Conservation (phyloP, 441 rosid genomes). For the Raphanus hybrid region DNA sequence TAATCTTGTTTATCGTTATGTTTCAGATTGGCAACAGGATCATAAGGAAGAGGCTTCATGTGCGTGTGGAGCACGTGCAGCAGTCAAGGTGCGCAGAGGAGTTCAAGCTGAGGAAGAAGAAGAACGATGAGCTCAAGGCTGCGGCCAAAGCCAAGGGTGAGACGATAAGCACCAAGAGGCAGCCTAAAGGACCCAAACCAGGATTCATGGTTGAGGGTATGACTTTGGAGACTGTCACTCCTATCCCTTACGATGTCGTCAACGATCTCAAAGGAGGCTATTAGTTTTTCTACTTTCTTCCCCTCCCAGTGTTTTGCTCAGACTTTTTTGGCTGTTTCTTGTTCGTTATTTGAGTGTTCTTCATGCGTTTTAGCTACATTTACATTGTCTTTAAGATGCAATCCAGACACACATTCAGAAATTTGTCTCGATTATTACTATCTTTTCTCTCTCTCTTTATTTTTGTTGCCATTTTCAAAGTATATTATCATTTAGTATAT, state of each 20-base stretch:
- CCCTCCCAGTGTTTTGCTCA: not conserved
- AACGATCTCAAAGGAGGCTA: slow-evolving; percentile 98
- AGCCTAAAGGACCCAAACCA: slow-evolving; percentile 88
- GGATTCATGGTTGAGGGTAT: slow-evolving; percentile 97
- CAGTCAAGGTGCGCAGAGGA: slow-evolving; percentile 90
- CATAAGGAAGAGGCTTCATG: slow-evolving; percentile 88
- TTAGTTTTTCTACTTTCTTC: slow-evolving; percentile 38
- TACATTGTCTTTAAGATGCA: not conserved
- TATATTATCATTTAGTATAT: too few relatives aligned
- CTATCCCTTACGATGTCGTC: slow-evolving; percentile 92
- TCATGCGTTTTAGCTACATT: not conserved
- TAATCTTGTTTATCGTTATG: not conserved
- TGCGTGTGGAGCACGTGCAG: slow-evolving; percentile 83
- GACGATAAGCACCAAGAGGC: slow-evolving; percentile 89
- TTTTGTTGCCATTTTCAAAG: too few relatives aligned
- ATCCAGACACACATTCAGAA: not conserved
- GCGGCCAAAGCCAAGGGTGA: slow-evolving; percentile 85
- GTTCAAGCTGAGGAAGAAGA: slow-evolving; percentile 66
- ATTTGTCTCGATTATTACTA: not conserved
- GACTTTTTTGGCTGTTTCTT: not conserved
- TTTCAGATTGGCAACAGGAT: slow-evolving; percentile 80
- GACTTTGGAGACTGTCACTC: slow-evolving; percentile 90
- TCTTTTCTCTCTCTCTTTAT: not conserved
- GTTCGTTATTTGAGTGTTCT: not conserved
- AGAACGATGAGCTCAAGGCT: slow-evolving; percentile 80